These are phyloP conservation scores for Immersiella caudata DNA, from an alignment of 495 filamentous ascomycete species.

Conservation along the genomic window DNA sequence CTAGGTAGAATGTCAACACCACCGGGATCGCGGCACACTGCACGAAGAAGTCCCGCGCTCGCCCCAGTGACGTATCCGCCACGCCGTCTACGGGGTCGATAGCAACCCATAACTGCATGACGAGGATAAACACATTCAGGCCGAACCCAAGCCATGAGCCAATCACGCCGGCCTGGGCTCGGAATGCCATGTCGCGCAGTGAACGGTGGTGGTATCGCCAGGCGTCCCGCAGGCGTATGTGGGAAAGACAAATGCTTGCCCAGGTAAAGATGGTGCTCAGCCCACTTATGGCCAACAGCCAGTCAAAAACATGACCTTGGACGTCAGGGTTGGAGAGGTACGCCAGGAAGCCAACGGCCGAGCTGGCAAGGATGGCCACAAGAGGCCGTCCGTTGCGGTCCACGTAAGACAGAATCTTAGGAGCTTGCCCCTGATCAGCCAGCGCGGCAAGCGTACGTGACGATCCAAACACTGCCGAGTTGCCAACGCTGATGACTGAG, in stretches of 20 bases:
- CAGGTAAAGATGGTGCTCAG: slow-evolving; percentile 92
- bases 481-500: slow-evolving; percentile 84
- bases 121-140: slow-evolving; percentile 76
- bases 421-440: slow-evolving; percentile 83
- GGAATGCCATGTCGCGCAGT: slow-evolving; percentile 80
- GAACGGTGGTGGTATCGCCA: slow-evolving; percentile 74
- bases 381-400: slow-evolving; percentile 83
- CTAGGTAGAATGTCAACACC: slow-evolving; percentile 73
- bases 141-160: slow-evolving; percentile 85
- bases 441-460: slow-evolving; percentile 86
- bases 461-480: slow-evolving; percentile 85
- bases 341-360: slow-evolving; percentile 71
- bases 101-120: slow-evolving; percentile 90
- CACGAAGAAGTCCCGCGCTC: slow-evolving; percentile 68
- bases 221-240: slow-evolving; percentile 87
- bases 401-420: slow-evolving; percentile 75
- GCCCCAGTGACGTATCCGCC: slow-evolving; percentile 43
- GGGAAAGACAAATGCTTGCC: slow-evolving; percentile 83
- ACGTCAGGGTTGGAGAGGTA: slow-evolving; percentile 71
- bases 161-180: slow-evolving; percentile 74
- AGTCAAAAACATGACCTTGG: slow-evolving; percentile 69
- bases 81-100: slow-evolving; percentile 64
- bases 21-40: slow-evolving; percentile 82
- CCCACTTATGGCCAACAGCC: slow-evolving; percentile 90
- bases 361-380: slow-evolving; percentile 69